Evolutionary conservation across 2,329 filamentous ascomycete genomes (phyloP).

Genomic region (Neofusicoccum umdonicola): DNA sequence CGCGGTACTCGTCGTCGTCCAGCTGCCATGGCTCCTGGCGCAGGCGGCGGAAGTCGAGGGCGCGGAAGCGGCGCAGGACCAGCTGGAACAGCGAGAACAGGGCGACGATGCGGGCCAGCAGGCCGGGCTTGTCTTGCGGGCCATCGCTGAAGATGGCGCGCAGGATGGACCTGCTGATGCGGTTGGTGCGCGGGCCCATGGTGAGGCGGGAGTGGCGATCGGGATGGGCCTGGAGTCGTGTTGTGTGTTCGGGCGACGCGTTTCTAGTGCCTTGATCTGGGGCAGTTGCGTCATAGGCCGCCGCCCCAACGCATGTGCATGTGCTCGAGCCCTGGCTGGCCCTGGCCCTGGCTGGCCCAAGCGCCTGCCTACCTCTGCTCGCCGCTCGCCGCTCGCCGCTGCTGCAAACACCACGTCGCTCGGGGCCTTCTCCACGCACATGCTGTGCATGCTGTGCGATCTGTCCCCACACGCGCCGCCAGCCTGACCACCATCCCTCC

Average conservation of each 20-base stretch:
- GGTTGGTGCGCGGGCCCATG: conserved; percentile 36
- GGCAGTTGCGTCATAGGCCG: neutral
- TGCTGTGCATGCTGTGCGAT: neutral
- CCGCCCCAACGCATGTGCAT: too few relatives aligned
- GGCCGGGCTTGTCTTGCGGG: conserved; percentile 22
- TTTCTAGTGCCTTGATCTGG: neutral
- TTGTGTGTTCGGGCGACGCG: neutral
- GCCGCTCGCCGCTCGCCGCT: too few relatives aligned
- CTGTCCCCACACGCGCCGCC: neutral
- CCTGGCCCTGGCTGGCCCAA: neutral
- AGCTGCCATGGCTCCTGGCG: conserved; percentile 54
- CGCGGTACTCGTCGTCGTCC: conserved; percentile 53
- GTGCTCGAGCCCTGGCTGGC: too few relatives aligned
- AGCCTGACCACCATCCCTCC: neutral
- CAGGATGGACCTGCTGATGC: conserved; percentile 38
- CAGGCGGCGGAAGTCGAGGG: conserved; percentile 51
- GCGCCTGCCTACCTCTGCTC: neutral
- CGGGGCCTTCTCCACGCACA: neutral
- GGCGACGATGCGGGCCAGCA: conserved; percentile 47
- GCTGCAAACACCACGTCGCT: conserved; percentile 3
- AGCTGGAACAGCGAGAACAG: conserved; percentile 57
- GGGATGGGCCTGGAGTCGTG: neutral
- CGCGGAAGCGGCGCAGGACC: conserved; percentile 46
- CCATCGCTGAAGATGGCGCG: conserved; percentile 33
- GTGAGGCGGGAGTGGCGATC: neutral